Percentiles rank a stretch among this genome's conserved stretches.
Conservation (phyloP, 2,329 filamentous ascomycete genomes). For the Trichophaea hybrida region DNA sequence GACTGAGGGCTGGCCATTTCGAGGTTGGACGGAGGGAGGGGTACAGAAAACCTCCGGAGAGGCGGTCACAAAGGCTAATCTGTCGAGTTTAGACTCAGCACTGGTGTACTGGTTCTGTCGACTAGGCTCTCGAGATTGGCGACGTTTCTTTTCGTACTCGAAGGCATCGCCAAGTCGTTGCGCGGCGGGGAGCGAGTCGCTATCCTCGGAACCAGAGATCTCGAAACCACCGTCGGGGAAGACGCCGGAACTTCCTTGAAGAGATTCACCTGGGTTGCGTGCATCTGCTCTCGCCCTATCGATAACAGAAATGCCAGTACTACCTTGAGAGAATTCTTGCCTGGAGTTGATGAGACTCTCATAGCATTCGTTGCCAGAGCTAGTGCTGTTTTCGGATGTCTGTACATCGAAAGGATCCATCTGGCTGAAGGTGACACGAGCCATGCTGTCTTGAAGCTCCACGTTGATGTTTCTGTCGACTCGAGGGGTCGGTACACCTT, state of each 20-base stretch:
- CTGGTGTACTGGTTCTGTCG: background rate
- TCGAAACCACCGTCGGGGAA: slow-evolving; percentile 5
- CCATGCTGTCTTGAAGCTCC: background rate
- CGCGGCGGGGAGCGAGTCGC: background rate
- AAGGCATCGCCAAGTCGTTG: background rate
- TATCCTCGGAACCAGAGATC: background rate
- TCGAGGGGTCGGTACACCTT: background rate
- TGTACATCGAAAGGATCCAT: background rate
- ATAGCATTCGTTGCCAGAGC: background rate
- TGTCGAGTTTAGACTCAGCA: background rate
- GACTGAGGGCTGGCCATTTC: too few species aligned
- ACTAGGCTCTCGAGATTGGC: background rate
- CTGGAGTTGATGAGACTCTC: background rate
- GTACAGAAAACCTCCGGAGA: background rate
- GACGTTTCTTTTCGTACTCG: background rate
- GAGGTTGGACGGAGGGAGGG: background rate
- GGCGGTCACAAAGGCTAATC: background rate
- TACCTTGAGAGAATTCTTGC: background rate
- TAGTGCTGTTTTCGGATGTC: background rate
- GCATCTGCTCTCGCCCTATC: background rate
- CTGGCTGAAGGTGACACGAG: background rate
- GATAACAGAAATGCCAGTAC: background rate
- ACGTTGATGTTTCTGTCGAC: background rate
- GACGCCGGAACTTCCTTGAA: slow-evolving; percentile 5
- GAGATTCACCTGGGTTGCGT: background rate